These are phyloP conservation scores for Xylariomycetidae sp. DNA, from an alignment of 2,329 filamentous ascomycete genomes.

Conservation along the genomic window DNA sequence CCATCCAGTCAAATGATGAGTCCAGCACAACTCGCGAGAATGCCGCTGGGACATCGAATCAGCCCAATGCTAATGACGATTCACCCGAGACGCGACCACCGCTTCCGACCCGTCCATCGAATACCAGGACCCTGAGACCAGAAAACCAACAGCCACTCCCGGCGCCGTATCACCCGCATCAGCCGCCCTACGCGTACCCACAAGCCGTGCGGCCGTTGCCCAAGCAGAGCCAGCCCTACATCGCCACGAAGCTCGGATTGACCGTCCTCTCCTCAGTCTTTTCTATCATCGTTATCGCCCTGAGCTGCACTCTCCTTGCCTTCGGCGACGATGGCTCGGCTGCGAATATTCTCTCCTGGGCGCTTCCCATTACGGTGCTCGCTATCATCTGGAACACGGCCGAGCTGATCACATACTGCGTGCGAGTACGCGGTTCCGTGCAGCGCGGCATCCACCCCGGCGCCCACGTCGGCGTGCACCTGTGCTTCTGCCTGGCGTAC, in stretches of 20 bases:
- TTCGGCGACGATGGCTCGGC: constrained; percentile 5
- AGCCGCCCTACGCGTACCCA: constrained; percentile 13
- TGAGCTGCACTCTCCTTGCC: constrained; percentile 16
- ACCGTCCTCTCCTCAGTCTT: constrained; percentile 14
- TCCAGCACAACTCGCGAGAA: constrained; percentile 4
- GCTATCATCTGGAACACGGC: constrained; percentile 23
- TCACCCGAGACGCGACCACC: constrained; percentile 6
- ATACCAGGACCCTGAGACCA: neutral
- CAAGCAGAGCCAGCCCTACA: constrained; percentile 17
- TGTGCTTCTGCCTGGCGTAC: constrained; percentile 22
- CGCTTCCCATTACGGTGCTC: constrained; percentile 16
- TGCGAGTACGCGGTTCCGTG: constrained; percentile 11
- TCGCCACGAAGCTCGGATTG: constrained; percentile 18
- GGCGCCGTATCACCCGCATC: constrained; percentile 13
- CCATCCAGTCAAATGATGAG: constrained; percentile 4
- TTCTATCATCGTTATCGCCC: constrained; percentile 18
- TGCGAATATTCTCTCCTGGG: constrained; percentile 8
- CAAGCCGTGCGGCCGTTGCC: constrained; percentile 18
- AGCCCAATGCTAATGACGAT: constrained; percentile 2
- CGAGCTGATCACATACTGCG: constrained; percentile 23
- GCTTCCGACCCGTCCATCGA: constrained; percentile 9
- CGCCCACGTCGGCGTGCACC: constrained; percentile 23
- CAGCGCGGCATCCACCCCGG: constrained; percentile 26
- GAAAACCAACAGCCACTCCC: constrained; percentile 12
- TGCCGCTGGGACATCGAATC: constrained; percentile 2